Percentiles rank a stretch among this genome's conserved stretches.
phyloP scores from a whole-genome alignment of 495 filamentous ascomycete species.

The Penicillium desertorum region DNA sequence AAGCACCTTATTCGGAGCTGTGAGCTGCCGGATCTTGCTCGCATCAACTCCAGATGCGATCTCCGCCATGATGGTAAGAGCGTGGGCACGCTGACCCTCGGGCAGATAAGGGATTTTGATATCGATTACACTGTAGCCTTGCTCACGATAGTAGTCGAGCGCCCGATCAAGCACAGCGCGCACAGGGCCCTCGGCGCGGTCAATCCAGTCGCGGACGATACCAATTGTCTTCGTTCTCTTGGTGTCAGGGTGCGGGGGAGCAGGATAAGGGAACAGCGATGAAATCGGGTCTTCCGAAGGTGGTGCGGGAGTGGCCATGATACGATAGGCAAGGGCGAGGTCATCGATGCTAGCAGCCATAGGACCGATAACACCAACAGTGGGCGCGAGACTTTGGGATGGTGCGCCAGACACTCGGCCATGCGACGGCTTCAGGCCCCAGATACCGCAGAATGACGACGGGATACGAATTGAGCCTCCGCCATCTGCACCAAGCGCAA shows the following conservation, averaged over 20 bases:
- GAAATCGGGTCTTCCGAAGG: conserved; percentile 46
- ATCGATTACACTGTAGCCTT: conserved; percentile 66
- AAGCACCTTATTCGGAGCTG: conserved; percentile 72
- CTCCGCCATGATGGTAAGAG: conserved; percentile 75
- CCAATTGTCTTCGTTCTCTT: conserved; percentile 58
- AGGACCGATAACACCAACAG: conserved; percentile 70
- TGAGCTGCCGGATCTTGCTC: conserved; percentile 50
- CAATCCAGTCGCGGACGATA: conserved; percentile 74
- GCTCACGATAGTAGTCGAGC: conserved; percentile 59
- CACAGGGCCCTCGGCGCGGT: conserved; percentile 63
- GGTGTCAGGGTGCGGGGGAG: conserved; percentile 19
- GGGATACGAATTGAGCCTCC: conserved; percentile 86
- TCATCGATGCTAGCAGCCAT: conserved; percentile 76
- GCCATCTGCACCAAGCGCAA: conserved; percentile 81
- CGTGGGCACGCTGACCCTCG: conserved; percentile 75
- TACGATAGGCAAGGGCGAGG: conserved; percentile 76
- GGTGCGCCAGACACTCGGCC: conserved; percentile 68
- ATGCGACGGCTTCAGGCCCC: conserved; percentile 83
- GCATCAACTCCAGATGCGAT: conserved; percentile 47
- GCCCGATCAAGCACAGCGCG: conserved; percentile 57
- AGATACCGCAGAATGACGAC: conserved; percentile 78
- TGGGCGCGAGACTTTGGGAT: conserved; percentile 58
- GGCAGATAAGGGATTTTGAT: conserved; percentile 75
- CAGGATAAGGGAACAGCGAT: conserved; percentile 50
- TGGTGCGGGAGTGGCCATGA: conserved; percentile 72